phyloP scores from a whole-genome alignment of 495 filamentous ascomycete genomes.

The Penicillium manginii region DNA sequence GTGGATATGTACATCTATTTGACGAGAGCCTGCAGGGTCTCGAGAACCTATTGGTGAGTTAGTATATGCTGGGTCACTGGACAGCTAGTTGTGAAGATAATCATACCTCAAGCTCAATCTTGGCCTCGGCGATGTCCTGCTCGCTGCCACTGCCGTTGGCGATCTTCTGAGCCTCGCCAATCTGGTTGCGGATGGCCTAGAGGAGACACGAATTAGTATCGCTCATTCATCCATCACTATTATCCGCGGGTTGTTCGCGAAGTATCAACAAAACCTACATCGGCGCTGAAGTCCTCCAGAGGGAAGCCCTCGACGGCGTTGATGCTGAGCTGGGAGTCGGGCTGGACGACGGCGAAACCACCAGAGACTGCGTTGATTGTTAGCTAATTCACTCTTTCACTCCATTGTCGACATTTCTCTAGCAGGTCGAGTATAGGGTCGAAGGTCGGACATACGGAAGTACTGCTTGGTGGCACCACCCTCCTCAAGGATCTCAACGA shows the following conservation, averaged over 20 bases:
- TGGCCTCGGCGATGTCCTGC: constrained; percentile 97
- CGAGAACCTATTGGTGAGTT: constrained; percentile 58
- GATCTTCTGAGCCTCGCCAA: constrained; percentile 94
- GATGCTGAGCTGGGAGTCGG: constrained; percentile 92
- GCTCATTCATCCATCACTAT: background rate
- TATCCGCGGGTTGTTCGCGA: constrained; percentile 3
- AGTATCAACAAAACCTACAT: constrained; percentile 50
- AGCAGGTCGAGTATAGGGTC: constrained; percentile 6
- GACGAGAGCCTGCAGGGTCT: constrained; percentile 73
- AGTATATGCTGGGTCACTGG: constrained; percentile 6
- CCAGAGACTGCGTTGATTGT: constrained; percentile 74
- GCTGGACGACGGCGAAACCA: constrained; percentile 96
- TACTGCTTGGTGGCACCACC: constrained; percentile 90
- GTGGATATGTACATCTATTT: constrained; percentile 66
- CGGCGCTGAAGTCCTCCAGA: constrained; percentile 92
- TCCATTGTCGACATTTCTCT: background rate
- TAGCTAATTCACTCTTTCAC: constrained; percentile 19
- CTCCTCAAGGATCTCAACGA: constrained; percentile 97
- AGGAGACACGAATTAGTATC: constrained; percentile 16
- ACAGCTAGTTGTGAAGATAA: too few species aligned
- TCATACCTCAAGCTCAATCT: constrained; percentile 95
- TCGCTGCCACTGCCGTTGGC: constrained; percentile 88
- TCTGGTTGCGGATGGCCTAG: constrained; percentile 56
- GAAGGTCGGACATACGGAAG: constrained; percentile 77
- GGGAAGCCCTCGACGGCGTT: constrained; percentile 95